Base-by-base conservation (phyloP, 2,329 filamentous ascomycete genomes). In the Stromatinia cepivora region DNA sequence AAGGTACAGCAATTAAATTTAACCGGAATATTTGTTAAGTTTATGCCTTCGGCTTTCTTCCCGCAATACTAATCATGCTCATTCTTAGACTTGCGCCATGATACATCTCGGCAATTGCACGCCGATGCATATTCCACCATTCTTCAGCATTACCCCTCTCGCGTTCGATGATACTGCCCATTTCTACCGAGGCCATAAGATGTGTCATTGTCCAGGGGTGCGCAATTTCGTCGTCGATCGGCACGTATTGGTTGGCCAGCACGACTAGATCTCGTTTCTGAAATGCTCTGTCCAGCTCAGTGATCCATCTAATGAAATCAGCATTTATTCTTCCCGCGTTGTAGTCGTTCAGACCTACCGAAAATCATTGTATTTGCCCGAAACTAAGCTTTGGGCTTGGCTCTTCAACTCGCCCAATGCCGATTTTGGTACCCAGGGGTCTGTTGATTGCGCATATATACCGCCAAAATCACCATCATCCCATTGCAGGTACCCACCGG, bases 401-500 rank as follows among this genome's bases (percentile, higher is more conserved):
- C n/a, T 62, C 9, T 48, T 46, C 45, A 62, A 50, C 22, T 62
- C 59, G 6, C 25, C n/a, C 59, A 62, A n/a, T 11, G 59, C 42
- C 4, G 45, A 34, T 20, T 48, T 28, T 8, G 45, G 11, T 36
- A 20, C 25, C 15, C 22, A 28, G 20, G 28, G 9, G 5, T 22
- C 45, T 31, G 20, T 62, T 17, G 45, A 46, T 62, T 50, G 59
- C 39, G 42, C 25, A 34, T 36, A 61, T 22, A 62, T 34, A 34
- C 59, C 45, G 11, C 39, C 59, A 17, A 62, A 62, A 50, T 62
- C 42, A 15, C 59, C 59, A n/a, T 62, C 45, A 62, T 62, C 28
- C 59, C 59, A 62, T 62, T 62, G 59, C n/a, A 62, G 48, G 22
- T 62, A 62, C 11, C 59, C 59, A 46, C 17, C 59, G 2, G 59